Evolutionary conservation across 352 stramenopile genomes (phyloP), one percentile per base, ranked within the genome.

Genomic region (Pythium scleroteichum): DNA sequence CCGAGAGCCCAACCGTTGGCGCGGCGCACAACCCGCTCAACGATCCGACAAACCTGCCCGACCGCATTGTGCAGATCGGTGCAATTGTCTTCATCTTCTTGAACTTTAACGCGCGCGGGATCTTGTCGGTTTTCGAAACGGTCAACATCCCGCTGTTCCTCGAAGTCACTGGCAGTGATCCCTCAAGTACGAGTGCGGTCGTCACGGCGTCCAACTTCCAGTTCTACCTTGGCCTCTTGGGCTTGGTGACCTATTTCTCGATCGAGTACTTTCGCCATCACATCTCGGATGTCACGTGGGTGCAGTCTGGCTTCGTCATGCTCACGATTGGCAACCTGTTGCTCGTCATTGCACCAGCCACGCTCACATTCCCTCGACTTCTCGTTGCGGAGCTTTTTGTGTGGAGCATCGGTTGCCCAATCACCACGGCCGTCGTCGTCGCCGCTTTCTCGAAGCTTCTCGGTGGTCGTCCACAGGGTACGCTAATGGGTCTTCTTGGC

Each of bases 91-190:
- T 91, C 61, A 91, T 93, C 64, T 84, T 86, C 61, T 68, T 93
- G 29, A 93, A 93, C 68, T 88, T 91, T 62, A 83, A 72, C 45
- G 80, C 79, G 3, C 79, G 84, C 19, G 84, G 81, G 22, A 91
- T 93, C 29, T 53, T 93, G 47, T 91, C 81, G 1, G 83, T 93
- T 2, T 93, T 93, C 48, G 84, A 93, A 68, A 93, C 84, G 3
- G 81, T 92, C 32, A 92, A 92, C 62, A 89, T 94, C n/a, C 82
- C 84, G 35, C 49, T 94, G 2, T 92, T 90, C 49, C 62, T 94
- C 32, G 60, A 85, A 54, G 79, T 87, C 26, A 90, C 79, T 24
- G 75, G 78, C 17, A 79, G 78, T 48, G 79, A 87, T 19, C 80
- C 82, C 0, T 56, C 71, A 16, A 87, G 74, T 51, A 68, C 78